These are phyloP conservation scores for Dipteronia dyeriana DNA, from an alignment of 345 rosid genomes.

Conservation along the genomic window DNA sequence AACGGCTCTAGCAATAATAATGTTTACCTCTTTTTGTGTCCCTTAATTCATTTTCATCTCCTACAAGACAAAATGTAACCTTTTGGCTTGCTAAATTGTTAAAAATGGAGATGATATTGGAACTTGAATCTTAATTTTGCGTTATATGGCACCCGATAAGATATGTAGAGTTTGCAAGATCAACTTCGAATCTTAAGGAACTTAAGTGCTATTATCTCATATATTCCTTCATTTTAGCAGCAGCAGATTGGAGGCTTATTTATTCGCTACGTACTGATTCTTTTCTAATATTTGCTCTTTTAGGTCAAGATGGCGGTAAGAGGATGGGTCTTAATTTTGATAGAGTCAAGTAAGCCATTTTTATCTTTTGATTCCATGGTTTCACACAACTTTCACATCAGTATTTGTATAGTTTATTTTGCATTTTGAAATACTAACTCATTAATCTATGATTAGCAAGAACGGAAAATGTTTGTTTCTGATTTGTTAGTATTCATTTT, in stretches of 20 bases:
- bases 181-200: neutral
- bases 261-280: slow-evolving; percentile 11
- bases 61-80: neutral
- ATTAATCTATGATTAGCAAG: no score
- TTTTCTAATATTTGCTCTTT: slow-evolving; percentile 17
- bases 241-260: neutral
- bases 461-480: neutral
- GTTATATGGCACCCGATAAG: neutral
- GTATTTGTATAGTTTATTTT: neutral
- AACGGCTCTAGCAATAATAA: neutral
- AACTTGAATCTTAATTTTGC: neutral
- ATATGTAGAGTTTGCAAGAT: neutral
- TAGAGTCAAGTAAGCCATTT: slow-evolving; percentile 72
- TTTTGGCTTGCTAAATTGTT: neutral
- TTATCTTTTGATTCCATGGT: neutral
- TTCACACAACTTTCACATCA: no score
- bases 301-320: slow-evolving; percentile 94
- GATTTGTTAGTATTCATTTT: neutral
- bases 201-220: neutral
- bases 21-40: neutral
- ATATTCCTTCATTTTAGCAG: neutral
- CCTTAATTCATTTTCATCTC: neutral
- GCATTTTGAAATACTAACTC: neutral
- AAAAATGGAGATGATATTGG: neutral
- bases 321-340: slow-evolving; percentile 92